Evolutionary conservation across 495 filamentous ascomycete species (phyloP), one percentile per base, ranked within the genome.

Genomic region (Antarctomyces pellizariae): DNA sequence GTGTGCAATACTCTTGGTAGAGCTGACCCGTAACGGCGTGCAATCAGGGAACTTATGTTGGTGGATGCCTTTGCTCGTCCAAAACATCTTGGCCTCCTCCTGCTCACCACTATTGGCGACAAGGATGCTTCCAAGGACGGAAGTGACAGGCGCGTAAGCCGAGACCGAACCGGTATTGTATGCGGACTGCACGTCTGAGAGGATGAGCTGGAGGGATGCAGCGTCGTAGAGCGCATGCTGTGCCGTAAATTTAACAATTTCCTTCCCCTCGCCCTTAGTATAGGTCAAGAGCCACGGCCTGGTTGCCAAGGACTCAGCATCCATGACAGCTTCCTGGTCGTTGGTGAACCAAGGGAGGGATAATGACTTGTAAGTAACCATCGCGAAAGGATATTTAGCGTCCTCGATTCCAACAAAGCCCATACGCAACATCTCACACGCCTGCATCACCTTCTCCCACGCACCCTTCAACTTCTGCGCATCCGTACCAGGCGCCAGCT

Each of bases 171-270:
- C 24, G 8, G 42, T 47, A 18, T 41, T 34, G 29, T 59, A 57
- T 12, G 41, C 43, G 28, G 35, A 36, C 3, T 41, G 35, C 15
- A 83, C 44, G 32, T 73, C 64, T 1, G 50, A 36, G 2, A 82
- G 50, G 3, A 83, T 53, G 1, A 48, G 25, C 9, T 58, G 50
- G 3, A 90, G 47, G 9, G 74, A 71, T 18, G 63, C 53, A 0
- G 74, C 79, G 49, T 90, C 78, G 35, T 80, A 86, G 1, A 90
- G 48, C 2, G 74, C 72, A 46, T 90, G 78, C 28, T 79, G 67
- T 3, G 60, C 55, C 8, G 53, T 63, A 22, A 75, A 52, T 20
- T 56, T 41, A 7, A 72, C 32, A 0, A 41, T 29, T 7, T 24
- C 32, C 3, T 31, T 32, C 1, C 20, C 24, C 4, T 38, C 28